A percentile compares a stretch with the other conserved stretches of the same genome.
phyloP scores from a whole-genome alignment of 108 stramenopile species.

The Mayamaea pseudoterrestris region DNA sequence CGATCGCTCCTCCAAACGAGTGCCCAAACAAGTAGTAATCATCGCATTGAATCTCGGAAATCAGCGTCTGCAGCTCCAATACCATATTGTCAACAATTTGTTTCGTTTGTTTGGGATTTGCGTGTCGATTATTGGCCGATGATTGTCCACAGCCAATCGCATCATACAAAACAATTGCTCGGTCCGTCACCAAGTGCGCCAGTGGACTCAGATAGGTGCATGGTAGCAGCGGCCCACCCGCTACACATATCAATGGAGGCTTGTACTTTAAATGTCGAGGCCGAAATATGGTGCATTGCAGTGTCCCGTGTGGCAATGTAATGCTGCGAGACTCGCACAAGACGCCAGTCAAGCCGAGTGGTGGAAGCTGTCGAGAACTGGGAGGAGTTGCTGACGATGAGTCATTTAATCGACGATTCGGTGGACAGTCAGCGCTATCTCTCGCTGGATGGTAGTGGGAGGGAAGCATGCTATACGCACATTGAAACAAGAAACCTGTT shows the following conservation, averaged over 20 bases:
- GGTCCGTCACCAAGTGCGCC: slow-evolving; percentile 33
- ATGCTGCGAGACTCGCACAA: slow-evolving; percentile 17
- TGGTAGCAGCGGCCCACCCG: slow-evolving; percentile 62
- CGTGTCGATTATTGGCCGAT: neutral
- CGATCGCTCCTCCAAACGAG: slow-evolving; percentile 41
- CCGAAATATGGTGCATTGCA: slow-evolving; percentile 26
- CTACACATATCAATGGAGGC: slow-evolving; percentile 42
- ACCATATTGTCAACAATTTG: slow-evolving; percentile 22
- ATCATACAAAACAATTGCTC: slow-evolving; percentile 40
- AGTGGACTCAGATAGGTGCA: slow-evolving; percentile 48
- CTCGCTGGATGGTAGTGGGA: no score
- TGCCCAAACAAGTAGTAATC: slow-evolving; percentile 39
- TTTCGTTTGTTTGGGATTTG: slow-evolving; percentile 8
- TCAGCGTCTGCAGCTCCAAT: slow-evolving; percentile 20
- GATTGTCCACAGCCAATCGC: slow-evolving; percentile 40
- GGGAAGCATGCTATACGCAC: no score
- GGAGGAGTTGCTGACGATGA: no score
- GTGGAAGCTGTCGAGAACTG: slow-evolving; percentile 19
- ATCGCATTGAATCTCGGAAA: slow-evolving; percentile 17
- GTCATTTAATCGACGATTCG: no score
- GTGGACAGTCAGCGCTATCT: no score
- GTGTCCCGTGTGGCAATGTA: slow-evolving; percentile 1
- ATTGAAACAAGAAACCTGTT: no score
- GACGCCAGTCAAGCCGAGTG: slow-evolving; percentile 33
- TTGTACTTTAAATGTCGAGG: slow-evolving; percentile 19